These are phyloP conservation scores for Neospora caninum DNA, from an alignment of 169 alveolate species.

Conservation along the genomic window DNA sequence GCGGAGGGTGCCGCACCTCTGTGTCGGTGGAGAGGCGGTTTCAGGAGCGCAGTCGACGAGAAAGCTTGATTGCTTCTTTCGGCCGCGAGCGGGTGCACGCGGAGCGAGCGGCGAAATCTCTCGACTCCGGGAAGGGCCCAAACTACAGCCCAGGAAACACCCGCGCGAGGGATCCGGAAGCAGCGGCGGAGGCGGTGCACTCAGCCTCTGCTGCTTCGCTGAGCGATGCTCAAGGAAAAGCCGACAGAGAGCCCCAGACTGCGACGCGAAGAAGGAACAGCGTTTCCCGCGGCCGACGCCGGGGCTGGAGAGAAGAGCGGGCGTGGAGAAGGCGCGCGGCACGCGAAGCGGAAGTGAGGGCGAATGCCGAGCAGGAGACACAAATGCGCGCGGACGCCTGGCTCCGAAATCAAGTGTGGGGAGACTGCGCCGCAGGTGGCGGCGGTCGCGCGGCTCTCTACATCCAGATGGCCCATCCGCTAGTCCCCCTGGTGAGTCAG, in stretches of 20 bases:
- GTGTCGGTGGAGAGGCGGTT: not conserved
- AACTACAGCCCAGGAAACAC: not conserved
- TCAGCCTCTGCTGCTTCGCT: too few species aligned
- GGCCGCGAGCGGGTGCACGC: not conserved
- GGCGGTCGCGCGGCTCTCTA: constrained; percentile 62
- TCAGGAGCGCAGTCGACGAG: not conserved
- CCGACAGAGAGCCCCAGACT: too few species aligned
- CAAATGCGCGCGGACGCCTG: not conserved
- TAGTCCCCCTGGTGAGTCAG: constrained; percentile 48
- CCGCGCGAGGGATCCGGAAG: too few species aligned
- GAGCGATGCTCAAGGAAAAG: too few species aligned
- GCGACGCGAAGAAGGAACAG: not conserved
- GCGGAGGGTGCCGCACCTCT: constrained; percentile 48
- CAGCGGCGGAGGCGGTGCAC: too few species aligned
- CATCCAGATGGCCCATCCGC: constrained; percentile 56
- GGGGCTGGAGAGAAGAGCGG: not conserved
- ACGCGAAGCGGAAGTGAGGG: not conserved
- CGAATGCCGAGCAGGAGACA: not conserved
- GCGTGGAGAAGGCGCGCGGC: not conserved
- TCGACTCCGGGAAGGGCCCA: not conserved
- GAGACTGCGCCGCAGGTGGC: constrained; percentile 64
- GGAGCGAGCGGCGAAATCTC: not conserved
- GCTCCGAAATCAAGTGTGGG: not conserved
- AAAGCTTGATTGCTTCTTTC: not conserved
- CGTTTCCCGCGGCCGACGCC: not conserved